Evolutionary conservation across 2,329 filamentous ascomycete species (phyloP), one percentile per base, ranked within the genome.

Genomic region (Aciculosporium take): DNA sequence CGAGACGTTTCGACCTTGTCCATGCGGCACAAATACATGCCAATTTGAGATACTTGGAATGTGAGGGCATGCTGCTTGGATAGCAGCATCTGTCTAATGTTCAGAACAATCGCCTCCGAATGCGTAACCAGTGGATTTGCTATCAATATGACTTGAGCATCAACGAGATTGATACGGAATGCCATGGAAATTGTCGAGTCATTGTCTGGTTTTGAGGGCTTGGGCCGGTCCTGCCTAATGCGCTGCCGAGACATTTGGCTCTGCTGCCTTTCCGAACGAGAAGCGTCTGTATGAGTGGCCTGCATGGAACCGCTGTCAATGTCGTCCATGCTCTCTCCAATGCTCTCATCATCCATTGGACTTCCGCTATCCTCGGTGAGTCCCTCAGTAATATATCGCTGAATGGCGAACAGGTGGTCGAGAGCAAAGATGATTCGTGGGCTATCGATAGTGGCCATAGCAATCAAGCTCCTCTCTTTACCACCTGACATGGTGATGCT

Each of bases 21-120:
- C 91, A 99, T 98, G 10, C 91, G 83, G 56, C 93, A 98, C 25
- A 98, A 63, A 59, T 95, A 99, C 91, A 99, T 98, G 51, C 91
- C 91, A 40, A 96, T 76, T 55, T 96, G 81, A 7, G 86, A 88
- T 3, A 98, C 78, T 56, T 98, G 89, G 55, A 99, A 73, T 1
- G 91, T 95, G 51, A 93, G 73, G 7, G 89, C 85, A 64, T 96
- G 86, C 58, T 98, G 93, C 53, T 94, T 84, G 2, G 89, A 94
- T 9, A 96, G 71, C 2, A 96, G 71, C 10, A 96, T 78, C 58
- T 98, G 88, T 57, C 95, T 94, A 2, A 88, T 94, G 37, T 87
- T 85, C 20, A 98, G 69, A 0, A 98, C 93, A 51, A 98, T 93
- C 2, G 91, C 91, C 57, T 99, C 93, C 0, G 91, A 96, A 55